Evolutionary conservation across 257 asterid genomes (phyloP), one percentile per base, ranked within the genome.

Genomic region (Phtheirospermum japonicum): DNA sequence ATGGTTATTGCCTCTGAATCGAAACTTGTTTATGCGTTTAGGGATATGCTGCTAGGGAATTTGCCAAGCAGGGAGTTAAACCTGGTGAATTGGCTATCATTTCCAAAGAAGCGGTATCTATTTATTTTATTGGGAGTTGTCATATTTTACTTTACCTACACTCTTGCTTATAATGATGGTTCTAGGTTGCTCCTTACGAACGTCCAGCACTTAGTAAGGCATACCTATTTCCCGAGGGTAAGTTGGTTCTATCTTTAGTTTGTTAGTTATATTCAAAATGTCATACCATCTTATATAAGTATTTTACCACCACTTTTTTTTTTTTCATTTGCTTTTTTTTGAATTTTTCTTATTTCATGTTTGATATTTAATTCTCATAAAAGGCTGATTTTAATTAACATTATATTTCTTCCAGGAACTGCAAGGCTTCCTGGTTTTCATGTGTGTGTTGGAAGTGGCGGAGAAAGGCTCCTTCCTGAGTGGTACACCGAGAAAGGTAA

Each of bases 11-110:
- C 43, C 43, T 18, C 12, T 68, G 60, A 31, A 23, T 42, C 31
- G 60, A 17, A 49, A 54, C 61, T 61, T 63, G 48, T 46, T 19
- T 75, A 20, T 61, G 68, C 48, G 49, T 64, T 66, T 83, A 92
- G 99, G 97, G 99, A 34, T 92, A 92, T 72, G 99, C 97, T 20
- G 99, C 99, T 55, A 77, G 96, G 63, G 97, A 92, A 63, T 92
- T 92, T 13, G 77, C 84, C 63, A 89, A 89, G 71, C 99, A 85
- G 79, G 97, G 97, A 61, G 95, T 86, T 36, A 73, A 86, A 64
- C 86, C 93, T 26, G 88, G 86, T 60, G 99, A 92, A 75, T 74
- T 92, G 69, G 97, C 99, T 5, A 63, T 89, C 58, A 89, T 92
- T 69, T 92, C 97, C 72, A 92, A 89, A 67, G 99, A 92, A 83